Conservation (phyloP, 2,329 filamentous ascomycete genomes). For the Drechslerella stenobrocha region DNA sequence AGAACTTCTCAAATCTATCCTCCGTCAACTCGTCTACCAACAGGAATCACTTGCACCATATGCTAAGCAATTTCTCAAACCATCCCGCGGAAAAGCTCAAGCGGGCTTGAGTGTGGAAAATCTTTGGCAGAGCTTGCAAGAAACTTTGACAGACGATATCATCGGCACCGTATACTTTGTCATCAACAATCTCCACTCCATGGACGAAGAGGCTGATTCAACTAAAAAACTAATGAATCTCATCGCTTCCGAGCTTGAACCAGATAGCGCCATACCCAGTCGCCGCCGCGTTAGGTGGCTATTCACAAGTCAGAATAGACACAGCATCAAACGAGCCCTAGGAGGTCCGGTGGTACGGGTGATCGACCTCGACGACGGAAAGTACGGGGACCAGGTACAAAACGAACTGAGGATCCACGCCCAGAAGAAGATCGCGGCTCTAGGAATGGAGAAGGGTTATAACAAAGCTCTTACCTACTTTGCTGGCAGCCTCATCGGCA, state of each 20-base stretch:
- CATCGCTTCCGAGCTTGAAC: conserved; percentile 53
- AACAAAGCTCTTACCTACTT: conserved; percentile 58
- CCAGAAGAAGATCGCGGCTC: conserved; percentile 55
- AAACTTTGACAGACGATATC: conserved; percentile 57
- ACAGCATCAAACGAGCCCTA: conserved; percentile 54
- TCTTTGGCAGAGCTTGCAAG: conserved; percentile 57
- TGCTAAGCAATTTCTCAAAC: conserved; percentile 55
- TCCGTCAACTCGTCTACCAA: conserved; percentile 56
- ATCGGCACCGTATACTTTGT: conserved; percentile 57
- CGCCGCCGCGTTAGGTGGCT: conserved; percentile 56
- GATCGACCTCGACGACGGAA: conserved; percentile 56
- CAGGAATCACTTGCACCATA: conserved; percentile 54
- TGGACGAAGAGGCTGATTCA: conserved; percentile 55
- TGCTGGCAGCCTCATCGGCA: conserved; percentile 57
- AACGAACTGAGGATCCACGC: conserved; percentile 55
- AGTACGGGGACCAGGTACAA: conserved; percentile 56
- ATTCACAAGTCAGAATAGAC: conserved; percentile 56
- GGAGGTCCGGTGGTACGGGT: conserved; percentile 54
- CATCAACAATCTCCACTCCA: conserved; percentile 57
- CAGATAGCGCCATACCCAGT: conserved; percentile 43
- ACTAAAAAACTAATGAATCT: conserved; percentile 56
- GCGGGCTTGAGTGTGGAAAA: conserved; percentile 56
- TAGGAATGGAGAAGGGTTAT: conserved; percentile 56
- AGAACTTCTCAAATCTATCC: conserved; percentile 57
- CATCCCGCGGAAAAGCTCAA: conserved; percentile 50